These are phyloP conservation scores for Xylaria sp. DNA, from an alignment of 2,329 filamentous ascomycete genomes.

Conservation along the genomic window DNA sequence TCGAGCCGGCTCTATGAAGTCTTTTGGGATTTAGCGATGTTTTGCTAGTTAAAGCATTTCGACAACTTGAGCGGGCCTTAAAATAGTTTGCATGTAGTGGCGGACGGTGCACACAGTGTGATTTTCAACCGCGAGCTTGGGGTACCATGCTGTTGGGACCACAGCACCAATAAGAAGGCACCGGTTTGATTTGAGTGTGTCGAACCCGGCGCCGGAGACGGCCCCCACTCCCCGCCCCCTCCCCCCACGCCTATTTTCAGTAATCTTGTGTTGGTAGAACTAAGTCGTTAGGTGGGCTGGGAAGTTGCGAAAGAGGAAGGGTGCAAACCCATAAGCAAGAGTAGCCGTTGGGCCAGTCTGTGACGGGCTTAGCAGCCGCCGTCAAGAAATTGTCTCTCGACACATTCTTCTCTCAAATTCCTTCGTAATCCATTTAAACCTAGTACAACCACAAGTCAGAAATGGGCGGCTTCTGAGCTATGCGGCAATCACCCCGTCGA, in stretches of 20 bases:
- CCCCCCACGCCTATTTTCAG: not conserved
- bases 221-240: too few species aligned
- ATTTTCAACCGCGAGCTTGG: not conserved
- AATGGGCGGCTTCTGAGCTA: conserved; percentile 11
- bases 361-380: not conserved
- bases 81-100: too few species aligned
- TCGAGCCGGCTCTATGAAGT: too few species aligned
- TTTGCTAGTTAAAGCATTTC: too few species aligned
- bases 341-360: not conserved
- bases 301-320: not conserved
- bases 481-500: conserved; percentile 22
- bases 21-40: too few species aligned
- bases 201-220: not conserved
- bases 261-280: not conserved
- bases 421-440: not conserved
- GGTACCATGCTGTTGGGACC: not conserved
- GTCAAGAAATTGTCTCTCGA: not conserved
- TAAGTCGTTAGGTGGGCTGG: not conserved
- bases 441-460: not conserved
- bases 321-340: too few species aligned
- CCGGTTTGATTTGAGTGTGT: not conserved
- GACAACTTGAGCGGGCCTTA: too few species aligned
- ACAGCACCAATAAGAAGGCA: not conserved
- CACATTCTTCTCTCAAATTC: not conserved
- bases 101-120: too few species aligned